Percentiles rank a stretch among this genome's conserved stretches.
Evolutionary conservation across 2,329 filamentous ascomycete species (phyloP).

Genomic region (Phyllosticta paracitricarpa): DNA sequence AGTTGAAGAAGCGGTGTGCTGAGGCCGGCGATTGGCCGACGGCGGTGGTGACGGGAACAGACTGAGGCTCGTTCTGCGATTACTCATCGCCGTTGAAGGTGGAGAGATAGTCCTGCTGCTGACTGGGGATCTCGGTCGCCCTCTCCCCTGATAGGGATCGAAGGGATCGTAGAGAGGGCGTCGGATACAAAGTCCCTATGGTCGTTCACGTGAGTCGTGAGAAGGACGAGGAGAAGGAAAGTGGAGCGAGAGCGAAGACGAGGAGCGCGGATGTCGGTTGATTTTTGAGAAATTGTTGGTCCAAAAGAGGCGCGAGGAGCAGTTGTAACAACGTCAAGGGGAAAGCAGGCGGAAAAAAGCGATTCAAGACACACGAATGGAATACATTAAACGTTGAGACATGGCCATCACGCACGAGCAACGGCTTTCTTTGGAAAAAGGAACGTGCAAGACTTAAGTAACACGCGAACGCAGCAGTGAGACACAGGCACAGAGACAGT

Average conservation of each 20-base stretch:
- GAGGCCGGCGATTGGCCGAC: background rate
- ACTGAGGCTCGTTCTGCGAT: background rate
- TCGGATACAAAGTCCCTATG: background rate
- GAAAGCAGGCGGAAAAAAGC: background rate
- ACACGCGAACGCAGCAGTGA: background rate
- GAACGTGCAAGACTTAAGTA: background rate
- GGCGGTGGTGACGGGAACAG: slow-evolving; percentile 1
- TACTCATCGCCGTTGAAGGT: background rate
- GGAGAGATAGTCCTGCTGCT: background rate
- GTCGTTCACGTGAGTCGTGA: background rate
- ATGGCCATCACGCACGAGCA: background rate
- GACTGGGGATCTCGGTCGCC: background rate
- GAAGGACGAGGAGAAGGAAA: background rate
- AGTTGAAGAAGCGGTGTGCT: slow-evolving; percentile 9
- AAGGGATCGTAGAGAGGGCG: background rate
- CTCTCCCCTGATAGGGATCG: background rate
- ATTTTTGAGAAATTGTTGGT: background rate
- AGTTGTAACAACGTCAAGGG: background rate
- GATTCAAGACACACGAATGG: background rate
- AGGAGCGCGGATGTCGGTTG: background rate
- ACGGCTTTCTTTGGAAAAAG: background rate
- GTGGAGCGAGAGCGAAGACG: background rate
- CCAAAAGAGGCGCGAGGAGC: background rate
- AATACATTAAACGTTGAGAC: background rate
- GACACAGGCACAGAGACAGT: background rate